These are phyloP conservation scores for Alternaria conjuncta DNA, from an alignment of 2,329 filamentous ascomycete genomes.

Conservation along the genomic window DNA sequence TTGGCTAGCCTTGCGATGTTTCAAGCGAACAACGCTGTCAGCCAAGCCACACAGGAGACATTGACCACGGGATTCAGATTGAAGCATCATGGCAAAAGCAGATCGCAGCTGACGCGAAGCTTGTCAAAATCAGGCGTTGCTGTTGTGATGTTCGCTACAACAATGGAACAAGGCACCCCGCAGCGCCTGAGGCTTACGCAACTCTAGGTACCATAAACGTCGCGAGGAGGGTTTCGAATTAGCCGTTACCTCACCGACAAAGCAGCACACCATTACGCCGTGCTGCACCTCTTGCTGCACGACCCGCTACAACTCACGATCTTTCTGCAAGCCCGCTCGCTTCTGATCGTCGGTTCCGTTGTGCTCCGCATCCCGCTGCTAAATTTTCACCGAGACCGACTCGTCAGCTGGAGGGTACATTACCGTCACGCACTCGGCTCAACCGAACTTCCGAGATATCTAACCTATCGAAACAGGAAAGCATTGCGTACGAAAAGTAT, in stretches of 20 bases:
- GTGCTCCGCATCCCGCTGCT: conserved; percentile 7
- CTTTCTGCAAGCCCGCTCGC: conserved; percentile 12
- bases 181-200: background rate
- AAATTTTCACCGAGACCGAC: conserved; percentile 16
- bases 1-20: conserved; percentile 12
- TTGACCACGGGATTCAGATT: too few relatives aligned
- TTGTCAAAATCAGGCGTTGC: conserved; percentile 9
- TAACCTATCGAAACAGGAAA: background rate
- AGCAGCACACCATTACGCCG: conserved; percentile 13
- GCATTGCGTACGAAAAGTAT: conserved; percentile 12
- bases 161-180: background rate
- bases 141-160: background rate
- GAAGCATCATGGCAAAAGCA: background rate
- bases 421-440: conserved; percentile 8
- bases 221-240: background rate
- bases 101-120: background rate
- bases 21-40: background rate
- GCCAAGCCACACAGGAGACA: background rate
- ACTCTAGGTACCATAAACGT: background rate
- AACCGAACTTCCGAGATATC: conserved; percentile 12
- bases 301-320: conserved; percentile 15
- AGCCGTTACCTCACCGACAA: conserved; percentile 18
- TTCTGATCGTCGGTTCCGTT: conserved; percentile 10
- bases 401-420: conserved; percentile 20
- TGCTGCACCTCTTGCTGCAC: conserved; percentile 18